Percentiles rank a stretch among this genome's conserved stretches.
Conservation (phyloP, 78 protist genomes). For the Anaeramoeba ignava region DNA sequence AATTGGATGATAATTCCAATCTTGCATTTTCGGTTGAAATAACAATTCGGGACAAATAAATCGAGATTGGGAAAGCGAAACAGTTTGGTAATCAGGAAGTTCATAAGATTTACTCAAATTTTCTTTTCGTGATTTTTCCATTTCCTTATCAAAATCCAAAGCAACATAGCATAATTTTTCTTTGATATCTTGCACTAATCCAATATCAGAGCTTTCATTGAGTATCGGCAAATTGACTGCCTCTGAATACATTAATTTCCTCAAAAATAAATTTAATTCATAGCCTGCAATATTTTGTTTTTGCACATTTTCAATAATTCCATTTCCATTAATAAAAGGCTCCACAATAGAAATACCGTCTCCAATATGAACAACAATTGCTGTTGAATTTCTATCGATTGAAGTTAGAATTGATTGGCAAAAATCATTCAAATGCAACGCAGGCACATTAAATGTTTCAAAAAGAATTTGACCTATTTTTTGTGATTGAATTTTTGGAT, state of each 20-base stretch:
- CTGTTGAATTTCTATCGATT: no score
- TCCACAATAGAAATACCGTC: no score
- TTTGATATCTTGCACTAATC: background rate
- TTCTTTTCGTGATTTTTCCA: background rate
- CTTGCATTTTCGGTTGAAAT: background rate
- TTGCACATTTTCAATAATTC: no score
- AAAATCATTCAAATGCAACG: background rate
- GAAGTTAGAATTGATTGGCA: no score
- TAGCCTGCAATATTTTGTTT: no score
- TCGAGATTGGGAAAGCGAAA: background rate
- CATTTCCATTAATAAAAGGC: no score
- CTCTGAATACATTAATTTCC: no score
- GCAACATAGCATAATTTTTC: background rate
- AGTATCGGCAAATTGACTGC: no score
- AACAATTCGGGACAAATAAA: background rate
- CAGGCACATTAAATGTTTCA: background rate
- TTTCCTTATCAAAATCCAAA: background rate
- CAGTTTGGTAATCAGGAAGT: background rate
- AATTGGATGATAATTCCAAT: no score
- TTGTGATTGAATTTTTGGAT: background rate
- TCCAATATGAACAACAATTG: no score
- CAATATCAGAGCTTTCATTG: no score
- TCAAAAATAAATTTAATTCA: no score
- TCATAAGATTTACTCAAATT: background rate
- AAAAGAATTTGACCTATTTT: background rate